phyloP scores from a whole-genome alignment of 2,329 filamentous ascomycete species.

The Alternaria incomplexa region DNA sequence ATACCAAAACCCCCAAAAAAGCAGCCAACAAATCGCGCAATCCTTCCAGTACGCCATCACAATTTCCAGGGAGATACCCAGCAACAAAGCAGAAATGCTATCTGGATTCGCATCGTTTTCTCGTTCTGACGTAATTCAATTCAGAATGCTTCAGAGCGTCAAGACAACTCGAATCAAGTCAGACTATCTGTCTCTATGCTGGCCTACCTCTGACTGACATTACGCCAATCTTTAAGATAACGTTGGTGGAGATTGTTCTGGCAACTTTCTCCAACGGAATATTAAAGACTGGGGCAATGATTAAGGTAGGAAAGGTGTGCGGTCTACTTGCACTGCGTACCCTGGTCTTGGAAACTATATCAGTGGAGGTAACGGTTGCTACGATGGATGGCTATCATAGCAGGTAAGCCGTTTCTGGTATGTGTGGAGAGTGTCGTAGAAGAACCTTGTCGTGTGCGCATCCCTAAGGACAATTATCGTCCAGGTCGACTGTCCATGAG shows the following conservation, averaged over 20 bases:
- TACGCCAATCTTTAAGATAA: not conserved
- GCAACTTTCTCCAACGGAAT: too few species aligned
- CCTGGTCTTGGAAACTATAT: not conserved
- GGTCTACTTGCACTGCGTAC: not conserved
- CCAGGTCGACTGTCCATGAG: not conserved
- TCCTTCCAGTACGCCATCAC: not conserved
- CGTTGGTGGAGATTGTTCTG: too few species aligned
- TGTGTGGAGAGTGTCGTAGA: not conserved
- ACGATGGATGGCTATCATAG: too few species aligned
- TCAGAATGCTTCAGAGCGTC: too few species aligned
- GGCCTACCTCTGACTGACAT: not conserved
- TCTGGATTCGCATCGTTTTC: too few species aligned
- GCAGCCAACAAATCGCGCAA: not conserved
- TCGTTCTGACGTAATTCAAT: too few species aligned
- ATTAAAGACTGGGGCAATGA: not conserved
- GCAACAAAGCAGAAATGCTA: too few species aligned
- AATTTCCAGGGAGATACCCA: too few species aligned
- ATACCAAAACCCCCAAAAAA: not conserved
- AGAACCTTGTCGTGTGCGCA: not conserved
- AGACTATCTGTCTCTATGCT: not conserved
- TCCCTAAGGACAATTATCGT: rapidly evolving
- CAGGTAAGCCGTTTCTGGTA: too few species aligned
- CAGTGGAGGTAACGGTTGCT: rapidly evolving
- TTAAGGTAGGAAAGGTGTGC: not conserved
- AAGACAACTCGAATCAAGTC: too few species aligned